Conservation (phyloP, 345 rosid genomes). For the Eucalyptus melliodora region DNA sequence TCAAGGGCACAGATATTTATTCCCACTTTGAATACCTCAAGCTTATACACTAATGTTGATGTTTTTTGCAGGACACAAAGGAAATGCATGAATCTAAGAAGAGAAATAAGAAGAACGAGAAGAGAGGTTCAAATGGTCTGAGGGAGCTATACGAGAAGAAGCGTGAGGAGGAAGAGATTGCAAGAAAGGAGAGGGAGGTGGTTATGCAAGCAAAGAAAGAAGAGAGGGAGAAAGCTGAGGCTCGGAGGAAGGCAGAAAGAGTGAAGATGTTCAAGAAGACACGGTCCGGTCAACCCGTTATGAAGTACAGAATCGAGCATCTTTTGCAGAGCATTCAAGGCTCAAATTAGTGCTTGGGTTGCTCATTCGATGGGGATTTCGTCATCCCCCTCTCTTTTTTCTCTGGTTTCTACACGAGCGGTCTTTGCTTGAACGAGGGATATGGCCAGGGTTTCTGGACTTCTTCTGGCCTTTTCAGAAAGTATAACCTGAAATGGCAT, state of each 20-base stretch:
- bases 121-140: slow-evolving; percentile 14
- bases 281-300: slow-evolving; percentile 69
- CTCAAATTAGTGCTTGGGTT: slow-evolving; percentile 1
- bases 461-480: not conserved
- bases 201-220: slow-evolving; percentile 49
- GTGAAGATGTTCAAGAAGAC: slow-evolving; percentile 74
- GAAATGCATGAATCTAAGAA: slow-evolving; percentile 9
- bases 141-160: slow-evolving; percentile 55
- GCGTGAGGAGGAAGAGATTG: slow-evolving; percentile 53
- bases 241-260: slow-evolving; percentile 51
- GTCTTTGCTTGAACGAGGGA: not conserved
- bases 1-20: not conserved
- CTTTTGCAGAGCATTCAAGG: slow-evolving; percentile 63
- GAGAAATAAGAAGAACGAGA: slow-evolving; percentile 8
- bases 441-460: not conserved
- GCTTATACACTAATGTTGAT: not conserved
- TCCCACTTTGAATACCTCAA: not conserved
- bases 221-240: slow-evolving; percentile 52
- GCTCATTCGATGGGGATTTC: not conserved
- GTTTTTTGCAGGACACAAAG: slow-evolving; percentile 9
- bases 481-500: not conserved
- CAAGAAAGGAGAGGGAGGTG: slow-evolving; percentile 55
- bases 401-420: not conserved
- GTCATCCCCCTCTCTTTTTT: not conserved
- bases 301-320: slow-evolving; percentile 85